Conservation (phyloP, 306 rosid species). For the Carpinus viminea region DNA sequence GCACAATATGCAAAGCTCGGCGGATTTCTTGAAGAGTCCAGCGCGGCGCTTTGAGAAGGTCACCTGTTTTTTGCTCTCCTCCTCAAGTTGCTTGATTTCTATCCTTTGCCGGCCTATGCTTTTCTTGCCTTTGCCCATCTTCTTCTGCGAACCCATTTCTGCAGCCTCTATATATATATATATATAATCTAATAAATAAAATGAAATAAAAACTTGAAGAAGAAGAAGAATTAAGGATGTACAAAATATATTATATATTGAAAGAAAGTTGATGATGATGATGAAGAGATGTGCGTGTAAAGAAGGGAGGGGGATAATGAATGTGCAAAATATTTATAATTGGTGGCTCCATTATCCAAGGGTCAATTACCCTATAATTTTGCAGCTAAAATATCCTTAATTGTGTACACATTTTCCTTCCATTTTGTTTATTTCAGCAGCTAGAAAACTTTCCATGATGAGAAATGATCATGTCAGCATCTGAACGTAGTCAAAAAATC, state of each 20-base stretch:
- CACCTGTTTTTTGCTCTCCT: constrained; percentile 45
- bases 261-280: too few species aligned
- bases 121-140: constrained; percentile 14
- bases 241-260: not conserved
- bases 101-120: constrained; percentile 50
- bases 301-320: not conserved
- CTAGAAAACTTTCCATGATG: not conserved
- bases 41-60: constrained; percentile 56
- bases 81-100: constrained; percentile 47
- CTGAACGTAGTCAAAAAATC: not conserved
- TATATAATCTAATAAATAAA: too few species aligned
- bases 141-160: constrained; percentile 17
- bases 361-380: not conserved
- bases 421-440: not conserved
- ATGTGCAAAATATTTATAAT: not conserved
- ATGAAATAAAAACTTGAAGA: not conserved
- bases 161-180: too few species aligned
- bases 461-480: not conserved
- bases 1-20: constrained; percentile 55
- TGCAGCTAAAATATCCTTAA: not conserved
- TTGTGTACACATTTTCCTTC: not conserved
- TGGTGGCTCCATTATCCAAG: not conserved
- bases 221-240: not conserved
- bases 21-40: constrained; percentile 56
- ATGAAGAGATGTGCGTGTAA: too few species aligned